Evolutionary conservation across 345 rosid genomes (phyloP).

Genomic region (Murraya paniculata): DNA sequence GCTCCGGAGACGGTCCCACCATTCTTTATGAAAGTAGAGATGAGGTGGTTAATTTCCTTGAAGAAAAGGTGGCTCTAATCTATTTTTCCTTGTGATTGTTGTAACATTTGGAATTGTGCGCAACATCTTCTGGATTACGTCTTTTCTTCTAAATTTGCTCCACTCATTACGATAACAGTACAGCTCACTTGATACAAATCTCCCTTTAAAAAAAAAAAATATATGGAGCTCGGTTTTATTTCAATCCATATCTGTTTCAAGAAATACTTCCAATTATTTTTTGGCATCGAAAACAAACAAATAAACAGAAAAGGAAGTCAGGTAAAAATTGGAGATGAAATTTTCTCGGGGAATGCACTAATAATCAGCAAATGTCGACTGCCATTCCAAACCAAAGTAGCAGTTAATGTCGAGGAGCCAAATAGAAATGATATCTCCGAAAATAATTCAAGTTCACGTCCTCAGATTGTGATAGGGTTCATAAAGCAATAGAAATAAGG

Average conservation of each 20-base stretch:
- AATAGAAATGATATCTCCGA: not conserved
- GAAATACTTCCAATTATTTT: no score
- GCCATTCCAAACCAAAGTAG: not conserved
- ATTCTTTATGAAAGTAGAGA: conserved; percentile 44
- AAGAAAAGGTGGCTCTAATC: conserved; percentile 11
- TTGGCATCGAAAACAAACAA: no score
- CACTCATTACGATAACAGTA: conserved; percentile 3
- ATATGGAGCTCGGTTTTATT: no score
- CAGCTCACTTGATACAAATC: conserved; percentile 5
- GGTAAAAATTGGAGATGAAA: no score
- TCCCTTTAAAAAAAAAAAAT: no score
- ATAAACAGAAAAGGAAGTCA: no score
- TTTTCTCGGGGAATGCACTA: no score
- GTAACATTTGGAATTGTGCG: conserved; percentile 32
- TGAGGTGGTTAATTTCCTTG: conserved; percentile 19
- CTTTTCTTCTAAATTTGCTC: conserved; percentile 18
- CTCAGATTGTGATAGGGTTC: not conserved
- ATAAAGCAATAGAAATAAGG: not conserved
- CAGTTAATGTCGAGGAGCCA: not conserved
- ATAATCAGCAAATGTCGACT: no score
- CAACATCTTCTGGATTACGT: conserved; percentile 26
- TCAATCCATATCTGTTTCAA: no score
- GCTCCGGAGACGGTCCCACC: conserved; percentile 58
- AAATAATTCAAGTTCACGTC: not conserved
- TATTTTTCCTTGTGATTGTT: conserved; percentile 8